Evolutionary conservation across 768 basidiomycete genomes (phyloP), one percentile per base, ranked within the genome.

Genomic region (Agaricus sinodeliciosus): DNA sequence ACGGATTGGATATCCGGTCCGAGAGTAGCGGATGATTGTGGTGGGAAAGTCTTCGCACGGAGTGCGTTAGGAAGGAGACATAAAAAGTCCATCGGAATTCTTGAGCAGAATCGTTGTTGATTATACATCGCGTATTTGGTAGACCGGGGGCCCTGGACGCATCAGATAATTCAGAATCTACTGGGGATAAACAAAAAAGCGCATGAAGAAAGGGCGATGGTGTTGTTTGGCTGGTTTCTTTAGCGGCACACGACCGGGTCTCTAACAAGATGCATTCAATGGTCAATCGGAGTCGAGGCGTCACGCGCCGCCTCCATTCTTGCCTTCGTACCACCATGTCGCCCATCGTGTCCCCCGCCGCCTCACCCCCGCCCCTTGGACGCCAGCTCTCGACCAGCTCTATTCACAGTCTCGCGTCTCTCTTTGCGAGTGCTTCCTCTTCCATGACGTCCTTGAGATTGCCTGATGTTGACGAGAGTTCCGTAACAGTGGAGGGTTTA

Each of bases 401-500:
- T 36, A 51, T 72, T 12, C 69, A 70, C 18, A 68, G 65, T 27
- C 53, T 70, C 22, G 58, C 67, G 12, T 63, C 63, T 44, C 55
- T 67, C 40, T 52, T 69, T 36, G 61, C 63, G 43, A 65, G 62
- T 43, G 62, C 66, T 22, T 59, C 67, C 26, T 67, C 69, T 47
- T 63, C 65, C 37, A 54, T 69, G 27, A 58, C 66, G n/a, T 69
- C 69, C 44, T 65, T 72, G 53, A 66, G 62, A 36, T 62, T 70
- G n/a, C 59, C 67, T 31, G 67, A 72, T 19, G 65, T 60, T 27
- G 65, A 72, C 13, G 60, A 63, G 22, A 72, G 78, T 56, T 71
- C 73, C 28, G 74, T 79, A 16, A 69, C 70, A 16, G 76, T 78
- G 55, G 80, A 87, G 49, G 84, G 82, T 9, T 60, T 91, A 56